Conservation (phyloP, 306 rosid species). For the Sphenostylis stenocarpa region DNA sequence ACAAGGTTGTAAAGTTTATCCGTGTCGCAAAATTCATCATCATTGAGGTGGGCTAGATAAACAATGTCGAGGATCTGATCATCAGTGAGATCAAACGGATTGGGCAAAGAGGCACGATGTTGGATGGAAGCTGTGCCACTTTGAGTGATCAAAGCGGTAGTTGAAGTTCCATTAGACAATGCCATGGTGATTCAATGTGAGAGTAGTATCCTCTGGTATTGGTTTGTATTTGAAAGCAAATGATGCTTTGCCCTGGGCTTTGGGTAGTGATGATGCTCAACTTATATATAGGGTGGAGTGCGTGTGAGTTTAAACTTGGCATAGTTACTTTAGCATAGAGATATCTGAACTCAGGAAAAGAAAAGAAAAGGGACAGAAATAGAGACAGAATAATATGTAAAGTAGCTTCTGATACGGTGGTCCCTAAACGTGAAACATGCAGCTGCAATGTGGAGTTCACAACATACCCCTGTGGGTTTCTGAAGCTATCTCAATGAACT, state of each 20-base stretch:
- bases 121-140: not conserved
- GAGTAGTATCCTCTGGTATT: not conserved
- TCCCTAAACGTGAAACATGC: slow-evolving; percentile 21
- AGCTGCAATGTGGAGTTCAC: not conserved
- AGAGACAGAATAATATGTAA: slow-evolving; percentile 7
- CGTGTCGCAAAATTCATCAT: slow-evolving; percentile 31
- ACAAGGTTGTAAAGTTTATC: slow-evolving; percentile 25
- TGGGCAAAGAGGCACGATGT: not conserved
- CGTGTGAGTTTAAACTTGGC: slow-evolving; percentile 1
- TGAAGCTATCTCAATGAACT: not conserved
- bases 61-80: slow-evolving; percentile 36
- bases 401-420: not conserved
- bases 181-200: slow-evolving; percentile 28
- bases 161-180: slow-evolving; percentile 6
- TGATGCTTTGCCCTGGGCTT: not conserved
- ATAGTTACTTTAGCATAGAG: not conserved
- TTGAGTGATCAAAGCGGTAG: not conserved
- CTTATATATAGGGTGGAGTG: slow-evolving; percentile 32
- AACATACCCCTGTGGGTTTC: not conserved
- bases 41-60: slow-evolving; percentile 35
- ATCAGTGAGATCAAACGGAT: slow-evolving; percentile 32
- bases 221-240: slow-evolving; percentile 17
- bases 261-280: not conserved
- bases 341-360: too few species aligned
- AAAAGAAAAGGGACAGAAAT: not conserved